Conservation (phyloP, 163 green algal species). For the Chlorella variabilis region DNA sequence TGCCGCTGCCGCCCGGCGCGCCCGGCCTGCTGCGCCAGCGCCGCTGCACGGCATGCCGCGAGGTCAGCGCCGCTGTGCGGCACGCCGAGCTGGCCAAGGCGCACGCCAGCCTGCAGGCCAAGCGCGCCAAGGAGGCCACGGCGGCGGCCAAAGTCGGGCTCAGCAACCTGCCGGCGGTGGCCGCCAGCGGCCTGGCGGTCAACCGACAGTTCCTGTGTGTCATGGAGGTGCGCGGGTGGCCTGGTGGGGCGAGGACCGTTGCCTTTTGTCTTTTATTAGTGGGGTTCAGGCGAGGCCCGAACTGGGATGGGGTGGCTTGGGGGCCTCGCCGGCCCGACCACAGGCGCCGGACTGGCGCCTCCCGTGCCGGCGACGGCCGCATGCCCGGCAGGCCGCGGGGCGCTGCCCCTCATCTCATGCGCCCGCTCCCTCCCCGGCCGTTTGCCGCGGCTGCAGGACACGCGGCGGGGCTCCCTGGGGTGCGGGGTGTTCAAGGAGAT, state of each 20-base stretch:
- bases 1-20: constrained; percentile 37
- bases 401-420: not conserved
- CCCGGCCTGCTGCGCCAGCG: constrained; percentile 48
- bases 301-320: too few relatives aligned
- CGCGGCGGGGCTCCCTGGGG: constrained; percentile 1
- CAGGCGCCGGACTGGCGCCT: too few relatives aligned
- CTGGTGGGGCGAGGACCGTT: not conserved
- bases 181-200: not conserved
- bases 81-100: not conserved
- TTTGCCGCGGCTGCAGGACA: not conserved
- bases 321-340: too few relatives aligned
- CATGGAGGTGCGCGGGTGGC: constrained; percentile 9
- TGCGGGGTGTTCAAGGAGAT: constrained; percentile 23
- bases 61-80: constrained; percentile 28
- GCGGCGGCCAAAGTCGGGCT: constrained; percentile 2
- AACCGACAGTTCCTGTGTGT: constrained; percentile 35
- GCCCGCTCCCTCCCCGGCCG: not conserved
- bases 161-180: not conserved
- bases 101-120: not conserved
- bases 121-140: not conserved
- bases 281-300: too few relatives aligned
- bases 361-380: too few relatives aligned
- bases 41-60: constrained; percentile 54
- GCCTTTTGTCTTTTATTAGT: too few relatives aligned
- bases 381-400: too few relatives aligned